Conservation (phyloP, 768 basidiomycete genomes). For the Lactifluus subvellereus region DNA sequence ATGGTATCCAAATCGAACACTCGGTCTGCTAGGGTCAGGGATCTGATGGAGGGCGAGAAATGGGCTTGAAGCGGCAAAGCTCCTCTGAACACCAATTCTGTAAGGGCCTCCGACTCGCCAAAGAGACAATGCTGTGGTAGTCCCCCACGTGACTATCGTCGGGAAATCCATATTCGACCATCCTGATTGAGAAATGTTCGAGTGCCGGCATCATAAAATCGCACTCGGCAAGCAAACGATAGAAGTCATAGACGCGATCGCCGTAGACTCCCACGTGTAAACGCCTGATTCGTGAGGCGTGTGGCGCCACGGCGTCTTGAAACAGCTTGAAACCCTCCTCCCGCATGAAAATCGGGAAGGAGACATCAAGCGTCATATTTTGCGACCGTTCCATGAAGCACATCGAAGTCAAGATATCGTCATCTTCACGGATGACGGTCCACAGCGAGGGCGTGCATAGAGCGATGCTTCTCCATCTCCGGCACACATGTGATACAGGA, state of each 20-base stretch:
- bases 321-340: not conserved
- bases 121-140: not conserved
- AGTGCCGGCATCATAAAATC: not conserved
- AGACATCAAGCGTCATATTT: slow-evolving; percentile 2
- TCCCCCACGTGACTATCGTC: not conserved
- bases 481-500: slow-evolving; percentile 10
- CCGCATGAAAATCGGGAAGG: not conserved
- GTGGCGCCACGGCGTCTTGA: not conserved
- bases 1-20: slow-evolving; percentile 6
- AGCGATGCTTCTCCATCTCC: slow-evolving; percentile 2
- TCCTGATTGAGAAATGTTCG: slow-evolving; percentile 13
- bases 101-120: not conserved
- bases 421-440: slow-evolving; percentile 12
- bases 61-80: slow-evolving; percentile 2
- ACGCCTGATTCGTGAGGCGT: slow-evolving; percentile 1
- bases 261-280: slow-evolving; percentile 6
- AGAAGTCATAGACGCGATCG: slow-evolving; percentile 13
- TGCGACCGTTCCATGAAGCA: slow-evolving; percentile 3
- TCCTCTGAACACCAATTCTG: not conserved
- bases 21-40: slow-evolving; percentile 6
- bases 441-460: slow-evolving; percentile 1
- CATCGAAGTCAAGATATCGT: not conserved
- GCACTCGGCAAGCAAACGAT: not conserved
- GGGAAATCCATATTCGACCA: slow-evolving; percentile 2
- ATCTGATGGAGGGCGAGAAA: slow-evolving; percentile 7